Conservation (phyloP, 306 rosid genomes). For the Aeschynomene evenia region DNA sequence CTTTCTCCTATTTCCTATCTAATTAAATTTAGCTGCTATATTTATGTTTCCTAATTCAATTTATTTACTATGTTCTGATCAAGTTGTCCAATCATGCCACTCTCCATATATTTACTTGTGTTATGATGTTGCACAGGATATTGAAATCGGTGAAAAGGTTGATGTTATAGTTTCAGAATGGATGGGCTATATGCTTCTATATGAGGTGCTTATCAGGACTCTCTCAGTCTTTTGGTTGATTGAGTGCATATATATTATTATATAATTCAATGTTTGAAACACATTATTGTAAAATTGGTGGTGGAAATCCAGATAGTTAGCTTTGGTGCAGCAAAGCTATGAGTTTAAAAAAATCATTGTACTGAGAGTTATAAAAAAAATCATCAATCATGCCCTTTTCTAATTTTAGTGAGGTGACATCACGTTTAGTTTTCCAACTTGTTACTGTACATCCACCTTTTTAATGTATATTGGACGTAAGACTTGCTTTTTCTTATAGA, state of each 20-base stretch:
- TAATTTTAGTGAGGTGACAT: background rate
- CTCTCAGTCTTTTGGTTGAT: constrained; percentile 3
- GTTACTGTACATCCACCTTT: background rate
- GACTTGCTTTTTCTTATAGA: constrained; percentile 33
- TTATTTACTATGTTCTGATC: background rate
- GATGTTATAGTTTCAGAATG: constrained; percentile 87
- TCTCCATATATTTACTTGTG: background rate
- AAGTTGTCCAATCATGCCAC: background rate
- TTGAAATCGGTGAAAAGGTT: constrained; percentile 63
- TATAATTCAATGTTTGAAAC: background rate
- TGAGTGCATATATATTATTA: background rate
- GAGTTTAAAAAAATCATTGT: too few relatives aligned
- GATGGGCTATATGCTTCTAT: constrained; percentile 91
- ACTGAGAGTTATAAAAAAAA: background rate
- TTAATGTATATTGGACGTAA: background rate
- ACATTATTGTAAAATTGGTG: background rate
- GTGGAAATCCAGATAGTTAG: background rate
- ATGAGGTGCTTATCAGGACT: constrained; percentile 55
- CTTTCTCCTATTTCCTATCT: background rate
- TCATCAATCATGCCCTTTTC: background rate
- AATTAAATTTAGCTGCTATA: background rate
- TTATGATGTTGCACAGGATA: constrained; percentile 61
- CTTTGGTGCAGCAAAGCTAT: background rate
- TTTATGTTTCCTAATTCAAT: background rate
- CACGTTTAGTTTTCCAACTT: constrained; percentile 3